Evolutionary conservation across 1,284 basidiomycete species (phyloP).

Genomic region (Trametes polyzona): DNA sequence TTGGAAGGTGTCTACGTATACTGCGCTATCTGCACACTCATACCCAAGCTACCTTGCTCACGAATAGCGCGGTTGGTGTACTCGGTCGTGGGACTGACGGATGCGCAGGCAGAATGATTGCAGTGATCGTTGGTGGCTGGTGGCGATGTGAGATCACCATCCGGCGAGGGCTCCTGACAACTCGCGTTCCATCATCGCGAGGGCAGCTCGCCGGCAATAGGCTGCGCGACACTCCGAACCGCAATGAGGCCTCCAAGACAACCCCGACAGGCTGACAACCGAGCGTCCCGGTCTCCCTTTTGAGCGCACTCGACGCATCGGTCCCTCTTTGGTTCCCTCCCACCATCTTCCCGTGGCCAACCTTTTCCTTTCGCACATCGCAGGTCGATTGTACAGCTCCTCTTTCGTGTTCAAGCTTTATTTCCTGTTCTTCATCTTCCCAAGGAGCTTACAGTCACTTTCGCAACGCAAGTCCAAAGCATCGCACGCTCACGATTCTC

Average conservation of each 20-base stretch:
- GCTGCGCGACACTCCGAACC: constrained; percentile 9
- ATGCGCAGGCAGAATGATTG: constrained; percentile 15
- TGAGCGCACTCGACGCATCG: constrained; percentile 8
- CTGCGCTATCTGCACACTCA: not conserved
- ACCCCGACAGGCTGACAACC: constrained; percentile 18
- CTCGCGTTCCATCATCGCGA: constrained; percentile 22
- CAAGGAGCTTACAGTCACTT: constrained; percentile 29
- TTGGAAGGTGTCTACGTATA: not conserved
- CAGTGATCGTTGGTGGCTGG: constrained; percentile 20
- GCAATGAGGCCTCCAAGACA: constrained; percentile 21
- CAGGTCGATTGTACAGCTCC: constrained; percentile 34
- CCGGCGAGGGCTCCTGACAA: constrained; percentile 12
- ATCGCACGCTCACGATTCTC: constrained; percentile 25
- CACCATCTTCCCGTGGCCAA: constrained; percentile 24
- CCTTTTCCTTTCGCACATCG: constrained; percentile 28
- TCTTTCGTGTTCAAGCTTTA: constrained; percentile 10
- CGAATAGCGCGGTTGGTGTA: not conserved
- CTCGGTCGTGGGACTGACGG: constrained; percentile 4
- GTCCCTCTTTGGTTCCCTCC: constrained; percentile 20
- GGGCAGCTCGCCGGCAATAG: constrained; percentile 7
- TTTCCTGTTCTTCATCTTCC: constrained; percentile 11
- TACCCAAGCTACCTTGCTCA: not conserved
- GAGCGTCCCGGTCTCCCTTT: constrained; percentile 15
- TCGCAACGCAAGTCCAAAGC: constrained; percentile 25
- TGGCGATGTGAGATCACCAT: constrained; percentile 27